phyloP scores from a whole-genome alignment of 257 asterid genomes.

The Paulownia fortunei region DNA sequence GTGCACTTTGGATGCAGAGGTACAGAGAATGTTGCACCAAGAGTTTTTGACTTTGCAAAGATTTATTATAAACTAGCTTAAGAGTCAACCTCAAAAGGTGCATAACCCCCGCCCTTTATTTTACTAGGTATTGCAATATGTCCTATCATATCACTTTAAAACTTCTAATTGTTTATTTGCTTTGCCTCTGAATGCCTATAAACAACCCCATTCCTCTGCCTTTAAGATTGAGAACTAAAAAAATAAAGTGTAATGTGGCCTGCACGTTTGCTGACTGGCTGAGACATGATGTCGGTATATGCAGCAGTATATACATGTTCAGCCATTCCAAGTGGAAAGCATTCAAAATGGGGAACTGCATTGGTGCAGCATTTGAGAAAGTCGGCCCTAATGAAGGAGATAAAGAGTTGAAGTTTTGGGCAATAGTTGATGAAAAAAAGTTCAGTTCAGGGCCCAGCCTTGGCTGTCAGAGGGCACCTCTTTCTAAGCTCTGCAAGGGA shows the following conservation, averaged over 20 bases:
- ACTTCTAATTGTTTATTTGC: background rate
- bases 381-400: constrained; percentile 29
- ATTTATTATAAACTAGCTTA: background rate
- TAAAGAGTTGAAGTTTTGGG: constrained; percentile 10
- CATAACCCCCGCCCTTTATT: background rate
- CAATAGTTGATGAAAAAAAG: background rate
- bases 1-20: too few relatives aligned
- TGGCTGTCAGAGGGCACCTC: background rate
- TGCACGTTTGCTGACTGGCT: constrained; percentile 38
- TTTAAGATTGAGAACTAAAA: background rate
- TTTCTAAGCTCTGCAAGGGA: background rate
- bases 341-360: constrained; percentile 47
- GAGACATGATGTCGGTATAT: constrained; percentile 19
- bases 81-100: constrained; percentile 32
- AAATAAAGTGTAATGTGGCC: constrained; percentile 27
- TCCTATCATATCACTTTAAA: background rate
- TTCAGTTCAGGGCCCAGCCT: background rate
- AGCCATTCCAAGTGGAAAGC: background rate
- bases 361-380: constrained; percentile 32
- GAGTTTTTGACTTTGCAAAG: constrained; percentile 22
- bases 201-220: background rate
- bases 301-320: background rate
- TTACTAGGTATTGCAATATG: background rate
- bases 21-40: background rate
- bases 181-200: background rate